A percentile compares a stretch with the other conserved stretches of the same genome.
Evolutionary conservation across 306 rosid genomes (phyloP).

Genomic region (Cicer cuneatum): DNA sequence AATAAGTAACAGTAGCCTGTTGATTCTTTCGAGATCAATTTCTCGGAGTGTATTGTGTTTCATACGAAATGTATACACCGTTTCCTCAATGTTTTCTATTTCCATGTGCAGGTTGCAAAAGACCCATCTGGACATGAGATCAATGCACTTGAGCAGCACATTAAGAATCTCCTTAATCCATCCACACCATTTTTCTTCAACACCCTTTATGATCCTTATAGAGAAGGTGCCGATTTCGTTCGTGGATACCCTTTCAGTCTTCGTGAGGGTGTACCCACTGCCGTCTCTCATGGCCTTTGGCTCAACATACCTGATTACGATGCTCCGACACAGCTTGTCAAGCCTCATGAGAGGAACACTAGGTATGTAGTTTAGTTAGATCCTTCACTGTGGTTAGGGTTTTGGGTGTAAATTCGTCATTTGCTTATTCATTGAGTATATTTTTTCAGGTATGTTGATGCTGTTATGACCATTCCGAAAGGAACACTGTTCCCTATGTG

Average conservation of each 20-base stretch:
- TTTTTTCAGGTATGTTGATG: conserved; percentile 75
- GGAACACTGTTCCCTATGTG: conserved; percentile 92
- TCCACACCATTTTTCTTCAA: conserved; percentile 86
- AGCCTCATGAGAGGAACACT: conserved; percentile 82
- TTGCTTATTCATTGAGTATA: background rate
- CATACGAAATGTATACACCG: background rate
- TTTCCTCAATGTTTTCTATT: conserved; percentile 33
- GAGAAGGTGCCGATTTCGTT: conserved; percentile 86
- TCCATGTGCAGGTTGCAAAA: conserved; percentile 71
- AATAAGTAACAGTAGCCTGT: background rate
- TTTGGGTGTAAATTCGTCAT: background rate
- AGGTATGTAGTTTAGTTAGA: conserved; percentile 49
- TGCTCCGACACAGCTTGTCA: conserved; percentile 93
- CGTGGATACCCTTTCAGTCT: conserved; percentile 94
- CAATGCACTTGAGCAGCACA: conserved; percentile 93
- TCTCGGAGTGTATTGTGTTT: background rate
- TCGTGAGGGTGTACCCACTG: conserved; percentile 74
- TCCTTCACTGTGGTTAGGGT: background rate
- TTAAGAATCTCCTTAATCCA: conserved; percentile 72
- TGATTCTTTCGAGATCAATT: background rate
- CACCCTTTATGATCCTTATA: conserved; percentile 85
- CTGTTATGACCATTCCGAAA: conserved; percentile 82
- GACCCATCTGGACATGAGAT: conserved; percentile 77
- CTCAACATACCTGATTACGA: conserved; percentile 90
- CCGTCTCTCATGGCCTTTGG: conserved; percentile 92